phyloP scores from a whole-genome alignment of 1,284 basidiomycete genomes.

The Moniliella sp. region DNA sequence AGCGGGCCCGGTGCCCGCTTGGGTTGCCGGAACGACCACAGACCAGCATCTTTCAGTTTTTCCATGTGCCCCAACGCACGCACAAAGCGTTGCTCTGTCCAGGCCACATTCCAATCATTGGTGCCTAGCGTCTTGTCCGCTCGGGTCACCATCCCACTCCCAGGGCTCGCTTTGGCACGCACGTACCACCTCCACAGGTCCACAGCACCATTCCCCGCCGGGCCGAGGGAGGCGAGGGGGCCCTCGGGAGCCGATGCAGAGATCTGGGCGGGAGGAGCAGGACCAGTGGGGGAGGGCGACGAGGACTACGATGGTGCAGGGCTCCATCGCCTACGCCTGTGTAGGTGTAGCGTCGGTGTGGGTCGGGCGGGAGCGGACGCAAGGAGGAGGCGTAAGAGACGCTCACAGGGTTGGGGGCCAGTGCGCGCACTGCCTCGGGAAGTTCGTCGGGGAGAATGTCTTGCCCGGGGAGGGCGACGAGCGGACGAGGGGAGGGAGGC shows the following conservation, averaged over 20 bases:
- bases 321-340: constrained; percentile 23
- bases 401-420: constrained; percentile 27
- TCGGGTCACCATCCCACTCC: constrained; percentile 26
- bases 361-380: constrained; percentile 26
- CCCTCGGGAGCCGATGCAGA: constrained; percentile 7
- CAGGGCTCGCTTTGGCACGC: constrained; percentile 20
- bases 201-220: constrained; percentile 14
- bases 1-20: constrained; percentile 74
- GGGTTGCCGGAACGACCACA: constrained; percentile 83
- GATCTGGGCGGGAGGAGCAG: constrained; percentile 6
- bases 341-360: constrained; percentile 22
- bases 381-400: constrained; percentile 29
- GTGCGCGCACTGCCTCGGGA: constrained; percentile 8
- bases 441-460: not conserved
- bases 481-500: constrained; percentile 1
- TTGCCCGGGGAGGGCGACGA: not conserved
- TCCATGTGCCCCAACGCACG: constrained; percentile 70
- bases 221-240: constrained; percentile 17
- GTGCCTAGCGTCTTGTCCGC: constrained; percentile 30
- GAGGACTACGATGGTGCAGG: constrained; percentile 18
- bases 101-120: constrained; percentile 29
- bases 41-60: constrained; percentile 52
- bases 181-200: constrained; percentile 28
- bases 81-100: constrained; percentile 35
- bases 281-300: constrained; percentile 4